Evolutionary conservation across 768 basidiomycete genomes (phyloP), one percentile per base, ranked within the genome.

Genomic region (Suillus brevipes): DNA sequence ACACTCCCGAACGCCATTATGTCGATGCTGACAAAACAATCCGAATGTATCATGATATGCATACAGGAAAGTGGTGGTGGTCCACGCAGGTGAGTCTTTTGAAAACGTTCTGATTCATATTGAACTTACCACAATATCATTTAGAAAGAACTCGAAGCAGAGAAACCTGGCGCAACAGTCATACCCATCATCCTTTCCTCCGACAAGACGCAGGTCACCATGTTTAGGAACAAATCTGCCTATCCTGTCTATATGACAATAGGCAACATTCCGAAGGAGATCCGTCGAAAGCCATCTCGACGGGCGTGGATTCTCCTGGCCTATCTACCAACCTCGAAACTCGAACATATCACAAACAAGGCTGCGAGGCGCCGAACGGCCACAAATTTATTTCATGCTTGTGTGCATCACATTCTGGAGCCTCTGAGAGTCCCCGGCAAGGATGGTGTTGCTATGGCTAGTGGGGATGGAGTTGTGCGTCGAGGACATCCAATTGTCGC

Each of bases 31-130:
- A 74, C 13, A 42, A 71, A 6, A 74, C 50, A 1, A 50, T 64
- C 0, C 62, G 75, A 0, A n/a, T 82, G 2, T 83, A 77, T 62
- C 69, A 73, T 66, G 81, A 85, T 58, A 78, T 84, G 74, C 74
- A 83, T 53, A 84, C 82, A 0, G 82, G 80, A 0, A 75, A 78
- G n/a, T n/a, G n/a, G 53, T 86, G 84, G 84, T 85, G 83, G 83
- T 56, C 58, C 10, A 79, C 75, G 0, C 84, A 85, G 75, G 84
- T 82, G 66, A 34, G 77, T 50, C 36, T 5, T 40, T 53, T n/a
- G n/a, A 2, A 6, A 45, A 14, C 25, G 16, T 16, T 16, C 10
- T 59, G 18, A 37, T 34, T 55, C 28, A 25, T 37, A 14, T 50
- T 12, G 37, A 50, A 55, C n/a, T 66, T 12, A 61, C 13, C 45